phyloP scores from a whole-genome alignment of 2,329 filamentous ascomycete genomes.

The Fusarium veterinarium region DNA sequence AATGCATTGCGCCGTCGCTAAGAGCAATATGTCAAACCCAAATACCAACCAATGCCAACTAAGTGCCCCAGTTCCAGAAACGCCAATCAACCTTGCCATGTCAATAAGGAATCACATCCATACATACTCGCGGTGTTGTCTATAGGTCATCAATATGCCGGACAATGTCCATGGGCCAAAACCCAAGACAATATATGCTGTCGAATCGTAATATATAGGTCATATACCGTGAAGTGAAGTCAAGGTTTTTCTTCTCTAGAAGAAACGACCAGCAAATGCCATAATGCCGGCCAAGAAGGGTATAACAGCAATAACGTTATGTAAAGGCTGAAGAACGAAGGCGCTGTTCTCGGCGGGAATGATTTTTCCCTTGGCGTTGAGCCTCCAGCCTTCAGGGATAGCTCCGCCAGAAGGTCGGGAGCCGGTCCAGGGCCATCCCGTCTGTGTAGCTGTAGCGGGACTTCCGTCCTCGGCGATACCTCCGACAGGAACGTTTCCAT shows the following conservation, averaged over 20 bases:
- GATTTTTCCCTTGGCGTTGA: conserved; percentile 82
- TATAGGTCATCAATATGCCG: neutral
- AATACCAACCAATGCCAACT: neutral
- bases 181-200: neutral
- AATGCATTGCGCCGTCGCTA: conserved; percentile 34
- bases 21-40: conserved; percentile 1
- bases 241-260: conserved; percentile 20
- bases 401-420: conserved; percentile 61
- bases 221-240: conserved; percentile 18
- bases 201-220: conserved; percentile 24
- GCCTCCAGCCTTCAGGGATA: conserved; percentile 84
- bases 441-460: conserved; percentile 65
- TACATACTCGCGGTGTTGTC: conserved; percentile 1
- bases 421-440: conserved; percentile 76
- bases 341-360: conserved; percentile 69
- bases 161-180: neutral
- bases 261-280: conserved; percentile 39
- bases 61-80: conserved; percentile 22
- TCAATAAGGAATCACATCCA: conserved; percentile 13
- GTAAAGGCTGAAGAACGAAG: conserved; percentile 47
- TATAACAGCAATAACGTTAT: conserved; percentile 41
- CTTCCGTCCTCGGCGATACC: conserved; percentile 70
- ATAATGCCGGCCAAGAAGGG: conserved; percentile 45
- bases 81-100: conserved; percentile 22
- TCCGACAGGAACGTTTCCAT: conserved; percentile 76